Evolutionary conservation across 2,329 filamentous ascomycete species (phyloP), one percentile per base, ranked within the genome.

Genomic region (Colletotrichum gigasporum): DNA sequence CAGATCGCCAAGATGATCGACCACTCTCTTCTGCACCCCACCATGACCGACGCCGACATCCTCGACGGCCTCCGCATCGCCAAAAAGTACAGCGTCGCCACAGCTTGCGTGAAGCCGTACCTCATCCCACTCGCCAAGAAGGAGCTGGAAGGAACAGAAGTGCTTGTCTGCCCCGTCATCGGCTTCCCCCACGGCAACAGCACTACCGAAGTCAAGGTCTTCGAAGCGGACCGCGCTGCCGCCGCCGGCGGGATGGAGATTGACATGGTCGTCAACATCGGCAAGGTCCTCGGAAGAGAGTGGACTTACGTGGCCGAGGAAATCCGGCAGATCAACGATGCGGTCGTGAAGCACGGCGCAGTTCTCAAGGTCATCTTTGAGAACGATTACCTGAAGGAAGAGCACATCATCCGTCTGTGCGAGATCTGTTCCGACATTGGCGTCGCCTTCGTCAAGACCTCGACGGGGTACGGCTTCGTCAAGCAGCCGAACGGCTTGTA

Each of bases 311-410:
- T 89, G 11, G 69, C 72, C 0, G 71, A 79, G 5, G 86, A 89
- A 69, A 85, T 89, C 50, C 70, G 73, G 1, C 69, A 72, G 28
- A 74, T 89, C 65, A 87, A 88, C 67, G 70, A 79, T 0, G 79
- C 76, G 0, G 85, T 87, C 3, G 69, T 71, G 1, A 69, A 71
- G n/a, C 60, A 75, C 6, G 80, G 80, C 0, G 83, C 80, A 0
- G 75, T 80, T 1, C 76, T 89, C 6, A 89, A 89, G 69, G 85
- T 89, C 52, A 89, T 89, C 50, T 88, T 89, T 58, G 86, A 89
- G 68, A 89, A 87, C 67, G 85, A 87, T 69, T 89, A 82, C 65
- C 78, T 89, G 0, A 26, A 76, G 2, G 75, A 84, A 0, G 69
- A 80, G 10, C 80, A 88, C 35, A 86, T 89, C 52, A 68, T 79